phyloP scores from a whole-genome alignment of 78 protist genomes.

The Mastigamoeba balamuthi region DNA sequence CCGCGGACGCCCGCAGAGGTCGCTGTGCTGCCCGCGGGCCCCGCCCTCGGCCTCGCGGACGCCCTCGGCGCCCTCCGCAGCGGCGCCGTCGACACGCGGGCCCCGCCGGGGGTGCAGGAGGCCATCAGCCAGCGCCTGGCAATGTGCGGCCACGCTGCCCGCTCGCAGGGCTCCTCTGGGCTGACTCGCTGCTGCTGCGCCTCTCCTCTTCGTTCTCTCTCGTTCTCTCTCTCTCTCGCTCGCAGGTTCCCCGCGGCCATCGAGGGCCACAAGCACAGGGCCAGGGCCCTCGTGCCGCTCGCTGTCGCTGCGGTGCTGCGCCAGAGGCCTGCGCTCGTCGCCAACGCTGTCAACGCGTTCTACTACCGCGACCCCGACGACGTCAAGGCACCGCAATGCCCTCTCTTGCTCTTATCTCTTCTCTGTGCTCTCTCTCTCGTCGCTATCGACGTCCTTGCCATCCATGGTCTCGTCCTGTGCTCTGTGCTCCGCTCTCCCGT shows the following conservation, averaged over 20 bases:
- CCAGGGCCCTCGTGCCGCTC: neutral
- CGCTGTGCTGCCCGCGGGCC: conserved; percentile 19
- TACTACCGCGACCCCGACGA: neutral
- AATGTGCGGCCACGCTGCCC: neutral
- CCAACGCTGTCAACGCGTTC: conserved; percentile 12
- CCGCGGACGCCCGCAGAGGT: conserved; percentile 26
- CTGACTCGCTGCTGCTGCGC: neutral
- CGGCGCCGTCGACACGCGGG: neutral
- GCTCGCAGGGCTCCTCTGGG: neutral
- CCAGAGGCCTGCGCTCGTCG: neutral
- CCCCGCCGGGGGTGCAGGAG: neutral
- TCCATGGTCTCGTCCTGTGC: neutral
- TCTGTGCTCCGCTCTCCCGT: neutral
- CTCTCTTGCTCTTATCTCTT: neutral
- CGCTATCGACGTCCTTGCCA: too few species aligned
- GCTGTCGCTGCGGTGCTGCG: neutral
- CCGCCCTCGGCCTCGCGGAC: too few species aligned
- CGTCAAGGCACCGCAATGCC: neutral
- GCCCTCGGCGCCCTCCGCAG: neutral
- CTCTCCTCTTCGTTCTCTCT: neutral
- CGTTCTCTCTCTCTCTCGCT: too few species aligned
- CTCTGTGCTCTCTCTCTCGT: too few species aligned
- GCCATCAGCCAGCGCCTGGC: neutral
- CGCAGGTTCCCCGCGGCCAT: neutral
- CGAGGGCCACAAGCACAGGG: neutral